A percentile compares a stretch with the other conserved stretches of the same genome.
Evolutionary conservation across 768 basidiomycete species (phyloP).

Genomic region (Phylloporus arenicola): DNA sequence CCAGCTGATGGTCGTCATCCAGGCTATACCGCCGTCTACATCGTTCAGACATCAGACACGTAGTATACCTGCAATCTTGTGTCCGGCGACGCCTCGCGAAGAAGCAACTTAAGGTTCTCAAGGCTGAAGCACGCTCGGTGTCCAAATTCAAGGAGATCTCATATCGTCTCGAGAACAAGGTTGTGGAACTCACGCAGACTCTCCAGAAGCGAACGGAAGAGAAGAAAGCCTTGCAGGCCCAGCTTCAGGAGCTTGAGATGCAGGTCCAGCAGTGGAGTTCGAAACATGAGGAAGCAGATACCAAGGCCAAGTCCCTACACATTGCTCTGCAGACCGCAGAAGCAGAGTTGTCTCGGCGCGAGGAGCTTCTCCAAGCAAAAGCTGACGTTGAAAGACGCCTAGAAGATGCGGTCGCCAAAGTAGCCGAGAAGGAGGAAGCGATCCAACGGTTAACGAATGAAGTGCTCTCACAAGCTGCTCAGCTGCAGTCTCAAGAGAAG

Average conservation of each 20-base stretch:
- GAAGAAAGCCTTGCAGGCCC: slow-evolving; percentile 79
- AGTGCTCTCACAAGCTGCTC: slow-evolving; percentile 61
- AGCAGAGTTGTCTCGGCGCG: slow-evolving; percentile 63
- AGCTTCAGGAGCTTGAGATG: slow-evolving; percentile 73
- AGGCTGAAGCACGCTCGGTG: slow-evolving; percentile 91
- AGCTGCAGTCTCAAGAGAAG: slow-evolving; percentile 74
- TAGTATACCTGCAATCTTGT: slow-evolving; percentile 88
- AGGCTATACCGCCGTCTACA: slow-evolving; percentile 54
- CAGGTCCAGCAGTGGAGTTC: slow-evolving; percentile 81
- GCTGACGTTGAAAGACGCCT: slow-evolving; percentile 73
- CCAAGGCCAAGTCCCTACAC: slow-evolving; percentile 67
- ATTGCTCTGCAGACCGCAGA: slow-evolving; percentile 64
- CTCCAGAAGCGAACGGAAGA: slow-evolving; percentile 88
- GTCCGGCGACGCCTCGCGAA: slow-evolving; percentile 84
- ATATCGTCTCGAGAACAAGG: slow-evolving; percentile 97
- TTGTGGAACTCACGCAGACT: slow-evolving; percentile 93
- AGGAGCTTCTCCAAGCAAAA: slow-evolving; percentile 71
- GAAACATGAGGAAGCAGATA: slow-evolving; percentile 83
- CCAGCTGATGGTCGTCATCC: slow-evolving; percentile 6
- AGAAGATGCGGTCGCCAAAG: slow-evolving; percentile 69
- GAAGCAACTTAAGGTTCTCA: slow-evolving; percentile 77
- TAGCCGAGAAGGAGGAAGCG: slow-evolving; percentile 75
- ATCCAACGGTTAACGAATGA: slow-evolving; percentile 82
- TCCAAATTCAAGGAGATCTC: slow-evolving; percentile 99
- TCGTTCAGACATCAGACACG: slow-evolving; percentile 57